Conservation (phyloP, 441 rosid genomes). For the Arabidopsis hybrid region DNA sequence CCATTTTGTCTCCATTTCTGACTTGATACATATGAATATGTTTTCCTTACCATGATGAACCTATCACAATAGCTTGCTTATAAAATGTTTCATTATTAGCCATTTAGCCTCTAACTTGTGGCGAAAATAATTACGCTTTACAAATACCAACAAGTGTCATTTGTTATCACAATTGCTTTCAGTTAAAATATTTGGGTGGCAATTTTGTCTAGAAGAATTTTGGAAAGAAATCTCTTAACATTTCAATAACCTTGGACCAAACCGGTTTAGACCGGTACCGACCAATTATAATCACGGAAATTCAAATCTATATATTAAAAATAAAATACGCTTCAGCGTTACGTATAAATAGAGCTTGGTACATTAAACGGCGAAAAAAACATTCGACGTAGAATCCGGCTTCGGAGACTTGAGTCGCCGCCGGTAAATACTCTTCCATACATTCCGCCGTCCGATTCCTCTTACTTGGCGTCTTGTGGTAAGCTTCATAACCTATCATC, state of each 20-base stretch:
- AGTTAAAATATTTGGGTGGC: not conserved
- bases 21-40: not conserved
- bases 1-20: not conserved
- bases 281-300: constrained; percentile 5
- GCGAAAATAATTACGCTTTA: not conserved
- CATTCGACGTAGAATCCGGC: not conserved
- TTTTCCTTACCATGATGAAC: too few relatives aligned
- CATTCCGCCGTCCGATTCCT: constrained; percentile 18
- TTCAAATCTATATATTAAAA: not conserved
- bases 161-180: not conserved
- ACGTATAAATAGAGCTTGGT: constrained; percentile 3
- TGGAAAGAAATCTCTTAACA: not conserved
- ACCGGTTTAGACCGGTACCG: constrained; percentile 5
- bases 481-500: not conserved
- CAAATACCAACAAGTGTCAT: not conserved
- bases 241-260: not conserved
- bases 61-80: too few relatives aligned
- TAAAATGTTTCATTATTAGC: not conserved
- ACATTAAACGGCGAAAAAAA: not conserved
- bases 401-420: constrained; percentile 13
- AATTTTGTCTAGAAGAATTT: not conserved
- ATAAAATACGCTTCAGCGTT: not conserved
- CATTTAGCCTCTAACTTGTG: not conserved
- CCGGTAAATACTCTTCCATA: constrained; percentile 1
- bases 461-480: not conserved